Evolutionary conservation across 1,139 yeast species (phyloP), one percentile per base, ranked within the genome.

Genomic region (Nadsonia commutata): DNA sequence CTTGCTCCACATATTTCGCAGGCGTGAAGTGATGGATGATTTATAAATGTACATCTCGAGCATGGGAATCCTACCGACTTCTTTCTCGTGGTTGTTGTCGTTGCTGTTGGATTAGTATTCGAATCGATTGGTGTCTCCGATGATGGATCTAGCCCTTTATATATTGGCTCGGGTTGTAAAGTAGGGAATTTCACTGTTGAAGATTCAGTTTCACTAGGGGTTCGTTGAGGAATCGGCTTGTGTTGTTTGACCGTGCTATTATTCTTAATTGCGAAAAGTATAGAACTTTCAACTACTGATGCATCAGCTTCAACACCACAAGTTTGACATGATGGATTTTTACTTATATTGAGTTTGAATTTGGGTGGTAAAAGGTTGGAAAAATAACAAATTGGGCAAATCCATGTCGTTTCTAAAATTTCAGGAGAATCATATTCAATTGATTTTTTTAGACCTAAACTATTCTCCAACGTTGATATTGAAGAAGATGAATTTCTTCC

Each of bases 1-100:
- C 71, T 69, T 0, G 80, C 67, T 0, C 95, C 95, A 63, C 97
- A 90, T 57, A 90, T 72, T 59, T 90, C 98, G 59, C 98, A 90
- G 49, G 67, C 70, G 40, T 70, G 65, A 67, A 90, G 65, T 3
- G 83, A 74, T 0, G 88, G 82, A 58, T 88, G 95, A 57, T 90
- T 90, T 16, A 75, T 65, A 55, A 88, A 90, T 0, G 97, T 90
- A 55, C 97, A 90, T 39, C 72, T 68, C 0, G 86, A 78, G 52
- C 98, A 90, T 41, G 70, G 33, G 16, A 27, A 27, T 16, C 33
- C 33, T 33, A 3, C 31, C 37, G 4, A 6, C 16, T 31, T 42
- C 36, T 4, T 17, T 18, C 3, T 40, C 18, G 6, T 36, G 16
- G 8, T 41, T 36, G 5, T 16, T 11, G 39, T 19, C 31, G 22